A percentile compares a stretch with the other conserved stretches of the same genome.
Evolutionary conservation across 768 basidiomycete genomes (phyloP).

Genomic region (Serendipita sp.): DNA sequence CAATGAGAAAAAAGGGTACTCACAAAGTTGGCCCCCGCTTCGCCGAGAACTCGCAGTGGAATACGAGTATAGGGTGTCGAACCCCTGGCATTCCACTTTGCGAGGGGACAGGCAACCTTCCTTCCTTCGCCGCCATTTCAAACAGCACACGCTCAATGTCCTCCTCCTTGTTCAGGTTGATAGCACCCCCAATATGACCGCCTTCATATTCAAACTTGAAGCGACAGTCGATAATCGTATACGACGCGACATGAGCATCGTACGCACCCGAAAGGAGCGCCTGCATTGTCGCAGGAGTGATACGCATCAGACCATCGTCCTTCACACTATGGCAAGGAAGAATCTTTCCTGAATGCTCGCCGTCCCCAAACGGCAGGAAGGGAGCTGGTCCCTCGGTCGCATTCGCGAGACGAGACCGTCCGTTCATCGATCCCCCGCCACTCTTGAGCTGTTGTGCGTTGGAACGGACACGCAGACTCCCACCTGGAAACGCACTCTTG

Average conservation of each 20-base stretch:
- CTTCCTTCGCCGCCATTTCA: constrained; percentile 17
- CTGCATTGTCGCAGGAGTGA: constrained; percentile 62
- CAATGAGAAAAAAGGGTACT: constrained; percentile 18
- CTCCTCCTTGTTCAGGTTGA: constrained; percentile 74
- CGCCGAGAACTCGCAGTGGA: constrained; percentile 95
- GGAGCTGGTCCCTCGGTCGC: constrained; percentile 14
- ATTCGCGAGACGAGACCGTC: constrained; percentile 28
- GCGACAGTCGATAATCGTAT: constrained; percentile 83
- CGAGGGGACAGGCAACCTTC: constrained; percentile 5
- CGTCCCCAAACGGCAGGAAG: constrained; percentile 68
- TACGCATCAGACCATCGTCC: constrained; percentile 91
- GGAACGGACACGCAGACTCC: constrained; percentile 68
- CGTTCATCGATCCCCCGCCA: constrained; percentile 29
- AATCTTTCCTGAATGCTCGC: constrained; percentile 84
- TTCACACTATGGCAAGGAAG: constrained; percentile 85
- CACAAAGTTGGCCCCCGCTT: constrained; percentile 95
- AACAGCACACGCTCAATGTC: constrained; percentile 73
- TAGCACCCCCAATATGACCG: constrained; percentile 81
- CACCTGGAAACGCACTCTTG: constrained; percentile 53
- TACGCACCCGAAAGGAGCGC: constrained; percentile 62
- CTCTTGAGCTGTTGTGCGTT: constrained; percentile 57
- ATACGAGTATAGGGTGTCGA: constrained; percentile 61
- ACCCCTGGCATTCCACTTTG: constrained; percentile 10
- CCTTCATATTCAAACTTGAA: constrained; percentile 95
- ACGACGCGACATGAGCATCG: constrained; percentile 45